A percentile compares a stretch with the other conserved stretches of the same genome.
Evolutionary conservation across 2,329 filamentous ascomycete genomes (phyloP).

Genomic region (Talaromyces amestolkiae): DNA sequence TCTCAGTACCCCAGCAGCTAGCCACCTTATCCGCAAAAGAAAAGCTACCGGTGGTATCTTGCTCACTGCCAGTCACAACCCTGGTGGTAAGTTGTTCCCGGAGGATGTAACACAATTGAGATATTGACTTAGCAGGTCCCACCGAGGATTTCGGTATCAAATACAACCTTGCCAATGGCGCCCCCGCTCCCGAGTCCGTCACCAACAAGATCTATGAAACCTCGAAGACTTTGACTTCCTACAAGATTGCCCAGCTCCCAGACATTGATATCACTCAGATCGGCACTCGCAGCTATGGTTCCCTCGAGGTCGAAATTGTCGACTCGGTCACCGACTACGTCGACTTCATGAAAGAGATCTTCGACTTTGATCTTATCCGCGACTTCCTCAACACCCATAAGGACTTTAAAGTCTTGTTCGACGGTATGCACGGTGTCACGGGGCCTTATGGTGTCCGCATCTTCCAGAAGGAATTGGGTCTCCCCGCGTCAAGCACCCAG

Average conservation of each 20-base stretch:
- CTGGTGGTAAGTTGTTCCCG: slow-evolving; percentile 69
- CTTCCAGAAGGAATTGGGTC: slow-evolving; percentile 88
- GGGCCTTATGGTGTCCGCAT: slow-evolving; percentile 93
- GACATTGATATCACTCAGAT: slow-evolving; percentile 81
- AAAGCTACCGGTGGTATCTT: slow-evolving; percentile 96
- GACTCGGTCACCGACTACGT: slow-evolving; percentile 92
- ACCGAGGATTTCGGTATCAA: slow-evolving; percentile 98
- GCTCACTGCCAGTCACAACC: slow-evolving; percentile 96
- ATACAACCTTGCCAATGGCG: slow-evolving; percentile 97
- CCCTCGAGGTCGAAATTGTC: slow-evolving; percentile 89
- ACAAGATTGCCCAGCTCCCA: slow-evolving; percentile 86
- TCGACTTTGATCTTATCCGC: slow-evolving; percentile 95
- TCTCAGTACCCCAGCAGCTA: slow-evolving; percentile 91
- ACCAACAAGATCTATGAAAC: slow-evolving; percentile 97
- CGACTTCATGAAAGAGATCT: slow-evolving; percentile 95
- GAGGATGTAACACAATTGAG: no score
- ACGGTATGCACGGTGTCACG: slow-evolving; percentile 90
- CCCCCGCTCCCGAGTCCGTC: slow-evolving; percentile 89
- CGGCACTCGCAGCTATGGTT: slow-evolving; percentile 78
- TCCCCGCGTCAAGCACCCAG: slow-evolving; percentile 73
- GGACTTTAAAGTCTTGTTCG: slow-evolving; percentile 96
- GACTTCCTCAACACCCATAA: slow-evolving; percentile 82
- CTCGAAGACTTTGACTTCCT: slow-evolving; percentile 84
- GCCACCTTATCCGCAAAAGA: slow-evolving; percentile 90
- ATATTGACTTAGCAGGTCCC: slow-evolving; percentile 59